A percentile compares a stretch with the other conserved stretches of the same genome.
These are phyloP conservation scores for Orbilia brochopaga DNA, from an alignment of 2,329 filamentous ascomycete genomes.

Conservation along the genomic window DNA sequence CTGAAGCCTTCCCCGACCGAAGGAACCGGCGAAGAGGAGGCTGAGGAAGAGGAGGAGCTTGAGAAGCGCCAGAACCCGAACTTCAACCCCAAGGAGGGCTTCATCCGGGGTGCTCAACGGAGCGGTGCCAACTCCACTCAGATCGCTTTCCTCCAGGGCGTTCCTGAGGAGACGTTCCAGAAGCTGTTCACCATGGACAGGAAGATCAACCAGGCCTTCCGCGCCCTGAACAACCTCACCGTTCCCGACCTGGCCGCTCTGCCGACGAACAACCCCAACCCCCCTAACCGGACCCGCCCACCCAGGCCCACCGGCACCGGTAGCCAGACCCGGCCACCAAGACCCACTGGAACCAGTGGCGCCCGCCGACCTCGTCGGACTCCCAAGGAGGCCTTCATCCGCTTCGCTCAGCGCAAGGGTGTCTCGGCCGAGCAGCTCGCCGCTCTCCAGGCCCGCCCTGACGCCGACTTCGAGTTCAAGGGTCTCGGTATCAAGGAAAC, in stretches of 20 bases:
- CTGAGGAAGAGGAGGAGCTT: neutral
- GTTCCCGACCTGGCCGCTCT: constrained; percentile 13
- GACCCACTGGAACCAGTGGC: neutral
- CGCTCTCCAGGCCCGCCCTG: constrained; percentile 5
- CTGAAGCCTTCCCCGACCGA: neutral
- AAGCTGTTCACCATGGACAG: constrained; percentile 15
- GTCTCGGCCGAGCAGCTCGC: constrained; percentile 8
- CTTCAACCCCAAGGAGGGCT: constrained; percentile 8
- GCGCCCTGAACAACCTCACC: constrained; percentile 13
- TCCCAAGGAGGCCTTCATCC: constrained; percentile 12
- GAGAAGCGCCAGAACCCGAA: neutral
- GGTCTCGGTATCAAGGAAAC: constrained; percentile 18
- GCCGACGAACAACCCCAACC: constrained; percentile 6
- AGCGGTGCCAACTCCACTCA: neutral
- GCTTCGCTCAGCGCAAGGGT: constrained; percentile 5
- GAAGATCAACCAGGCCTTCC: constrained; percentile 23
- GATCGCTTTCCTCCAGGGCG: constrained; percentile 14
- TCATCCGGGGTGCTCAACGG: constrained; percentile 7
- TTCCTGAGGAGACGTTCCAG: constrained; percentile 16
- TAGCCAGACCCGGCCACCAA: neutral
- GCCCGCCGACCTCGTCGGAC: neutral
- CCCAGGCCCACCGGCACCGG: neutral
- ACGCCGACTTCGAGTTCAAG: constrained; percentile 17
- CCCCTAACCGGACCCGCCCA: neutral
- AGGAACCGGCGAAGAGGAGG: no score